Evolutionary conservation across 192 early-diverging fungal genomes (phyloP).

Genomic region (Funneliformis mosseae): DNA sequence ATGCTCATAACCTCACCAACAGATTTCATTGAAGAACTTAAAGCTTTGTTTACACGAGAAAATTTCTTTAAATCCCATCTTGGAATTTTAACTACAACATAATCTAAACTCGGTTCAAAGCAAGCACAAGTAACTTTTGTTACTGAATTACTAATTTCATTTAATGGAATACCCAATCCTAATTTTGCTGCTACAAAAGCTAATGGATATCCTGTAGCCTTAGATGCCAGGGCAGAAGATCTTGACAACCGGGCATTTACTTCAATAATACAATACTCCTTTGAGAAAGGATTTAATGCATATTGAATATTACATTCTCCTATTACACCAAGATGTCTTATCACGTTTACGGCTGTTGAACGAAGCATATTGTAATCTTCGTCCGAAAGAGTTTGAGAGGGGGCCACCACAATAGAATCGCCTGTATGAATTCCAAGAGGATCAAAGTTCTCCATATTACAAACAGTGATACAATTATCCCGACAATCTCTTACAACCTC

Average conservation of each 20-base stretch:
- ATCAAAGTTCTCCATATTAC: conserved; percentile 99
- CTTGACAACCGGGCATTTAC: conserved; percentile 96
- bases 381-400: conserved; percentile 94
- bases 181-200: conserved; percentile 99
- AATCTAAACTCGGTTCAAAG: conserved; percentile 97
- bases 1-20: conserved; percentile 99
- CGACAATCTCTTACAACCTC: conserved; percentile 96
- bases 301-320: conserved; percentile 99
- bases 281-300: conserved; percentile 84
- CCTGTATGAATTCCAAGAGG: conserved; percentile 98
- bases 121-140: conserved; percentile 94
- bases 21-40: conserved; percentile 91
- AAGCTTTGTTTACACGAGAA: conserved; percentile 81
- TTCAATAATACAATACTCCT: conserved; percentile 95
- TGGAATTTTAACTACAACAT: conserved; percentile 95
- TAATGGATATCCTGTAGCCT: conserved; percentile 97
- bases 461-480: conserved; percentile 99
- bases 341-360: conserved; percentile 92
- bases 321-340: conserved; percentile 94
- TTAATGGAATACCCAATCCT: conserved; percentile 85
- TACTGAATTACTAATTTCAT: conserved; percentile 86
- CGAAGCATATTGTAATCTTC: conserved; percentile 97
- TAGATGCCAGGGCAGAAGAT: conserved; percentile 86
- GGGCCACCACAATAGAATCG: conserved; percentile 98
- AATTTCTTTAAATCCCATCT: conserved; percentile 98